These are phyloP conservation scores for Cupressus sempervirens DNA, from an alignment of 75 land plant genomes.

Conservation along the genomic window DNA sequence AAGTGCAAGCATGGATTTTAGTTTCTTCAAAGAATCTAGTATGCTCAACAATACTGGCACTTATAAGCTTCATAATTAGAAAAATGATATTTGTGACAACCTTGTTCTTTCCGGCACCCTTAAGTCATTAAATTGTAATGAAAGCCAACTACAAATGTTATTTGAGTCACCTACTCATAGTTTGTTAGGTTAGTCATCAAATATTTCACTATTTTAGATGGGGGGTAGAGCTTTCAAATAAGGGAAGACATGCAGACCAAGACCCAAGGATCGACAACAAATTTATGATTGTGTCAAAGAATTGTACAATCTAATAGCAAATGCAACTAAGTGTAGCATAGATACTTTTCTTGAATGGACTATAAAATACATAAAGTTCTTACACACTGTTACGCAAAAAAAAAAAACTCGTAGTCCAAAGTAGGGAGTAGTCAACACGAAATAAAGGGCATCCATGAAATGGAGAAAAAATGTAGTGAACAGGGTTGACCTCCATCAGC, in stretches of 20 bases:
- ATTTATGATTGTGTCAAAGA: constrained; percentile 78
- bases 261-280: constrained; percentile 83
- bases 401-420: too few species aligned
- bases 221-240: constrained; percentile 55
- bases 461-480: too few species aligned
- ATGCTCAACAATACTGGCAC: neutral
- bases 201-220: constrained; percentile 8
- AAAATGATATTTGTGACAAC: neutral
- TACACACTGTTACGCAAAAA: constrained; percentile 64
- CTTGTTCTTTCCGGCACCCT: neutral
- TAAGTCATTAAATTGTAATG: constrained; percentile 1
- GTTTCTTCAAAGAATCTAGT: neutral
- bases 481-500: too few species aligned
- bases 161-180: constrained; percentile 5
- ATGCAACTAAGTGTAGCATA: constrained; percentile 78
- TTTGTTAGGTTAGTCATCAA: neutral
- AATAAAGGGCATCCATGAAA: too few species aligned
- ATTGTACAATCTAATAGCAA: constrained; percentile 64
- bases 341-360: constrained; percentile 70
- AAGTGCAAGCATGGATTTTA: neutral
- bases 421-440: too few species aligned
- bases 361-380: constrained; percentile 61
- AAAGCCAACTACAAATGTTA: neutral
- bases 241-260: constrained; percentile 59
- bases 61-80: neutral